phyloP scores from a whole-genome alignment of 306 rosid species.

The Fragaria nilgerrensis region DNA sequence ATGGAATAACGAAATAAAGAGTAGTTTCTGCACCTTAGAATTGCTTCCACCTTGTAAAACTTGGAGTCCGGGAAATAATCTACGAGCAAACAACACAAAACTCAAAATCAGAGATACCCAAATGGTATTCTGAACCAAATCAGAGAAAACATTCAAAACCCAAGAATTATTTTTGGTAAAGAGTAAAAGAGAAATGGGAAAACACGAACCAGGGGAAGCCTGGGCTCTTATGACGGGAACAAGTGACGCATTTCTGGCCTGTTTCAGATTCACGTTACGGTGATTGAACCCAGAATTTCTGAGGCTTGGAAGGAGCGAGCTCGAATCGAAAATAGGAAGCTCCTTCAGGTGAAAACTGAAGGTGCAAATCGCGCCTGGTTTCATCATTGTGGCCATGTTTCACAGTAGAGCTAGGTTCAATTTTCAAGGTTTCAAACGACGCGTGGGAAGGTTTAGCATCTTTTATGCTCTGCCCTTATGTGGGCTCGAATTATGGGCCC shows the following conservation, averaged over 20 bases:
- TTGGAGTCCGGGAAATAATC: conserved; percentile 66
- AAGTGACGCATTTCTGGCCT: conserved; percentile 35
- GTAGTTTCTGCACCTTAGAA: conserved; percentile 53
- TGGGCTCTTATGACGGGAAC: conserved; percentile 61
- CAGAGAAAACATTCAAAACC: background rate
- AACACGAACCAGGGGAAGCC: conserved; percentile 40
- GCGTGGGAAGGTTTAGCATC: background rate
- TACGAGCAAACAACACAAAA: conserved; percentile 22
- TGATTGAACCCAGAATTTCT: conserved; percentile 26
- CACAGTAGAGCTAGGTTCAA: background rate
- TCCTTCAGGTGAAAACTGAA: conserved; percentile 28
- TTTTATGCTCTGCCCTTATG: background rate
- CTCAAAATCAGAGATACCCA: conserved; percentile 8
- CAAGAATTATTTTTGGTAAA: background rate
- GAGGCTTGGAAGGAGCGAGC: conserved; percentile 21
- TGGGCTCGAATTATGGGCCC: background rate
- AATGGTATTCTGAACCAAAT: background rate
- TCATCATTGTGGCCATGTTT: conserved; percentile 46
- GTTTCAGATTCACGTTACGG: conserved; percentile 36
- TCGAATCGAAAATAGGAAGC: conserved; percentile 23
- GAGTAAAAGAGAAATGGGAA: background rate
- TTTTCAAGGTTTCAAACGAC: conserved; percentile 1
- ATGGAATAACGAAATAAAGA: background rate
- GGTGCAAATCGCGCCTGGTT: conserved; percentile 21
- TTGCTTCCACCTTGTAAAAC: conserved; percentile 91